phyloP scores from a whole-genome alignment of 2,329 filamentous ascomycete species.

The Neopestalotiopsis sp. region DNA sequence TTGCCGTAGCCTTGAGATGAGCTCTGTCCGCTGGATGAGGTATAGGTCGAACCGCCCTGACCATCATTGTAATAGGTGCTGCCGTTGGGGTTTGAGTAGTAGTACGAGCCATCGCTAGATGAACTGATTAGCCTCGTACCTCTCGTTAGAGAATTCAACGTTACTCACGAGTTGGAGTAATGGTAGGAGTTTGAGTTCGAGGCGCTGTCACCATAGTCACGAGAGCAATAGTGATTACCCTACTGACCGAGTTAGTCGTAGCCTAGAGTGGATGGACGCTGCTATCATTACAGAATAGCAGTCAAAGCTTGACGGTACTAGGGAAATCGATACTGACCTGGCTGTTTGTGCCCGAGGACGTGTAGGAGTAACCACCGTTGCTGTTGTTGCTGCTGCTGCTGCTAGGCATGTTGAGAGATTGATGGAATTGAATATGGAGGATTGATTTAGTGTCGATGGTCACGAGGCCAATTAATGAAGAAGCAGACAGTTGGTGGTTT shows the following conservation, averaged over 20 bases:
- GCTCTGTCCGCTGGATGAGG: constrained; percentile 51
- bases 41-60: constrained; percentile 64
- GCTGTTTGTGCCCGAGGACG: constrained; percentile 64
- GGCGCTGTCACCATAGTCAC: constrained; percentile 64
- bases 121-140: constrained; percentile 8
- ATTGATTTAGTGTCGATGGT: no score
- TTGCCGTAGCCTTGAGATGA: constrained; percentile 29
- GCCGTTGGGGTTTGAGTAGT: constrained; percentile 73
- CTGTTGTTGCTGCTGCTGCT: constrained; percentile 45
- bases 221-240: constrained; percentile 72
- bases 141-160: neutral
- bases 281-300: neutral
- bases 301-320: neutral
- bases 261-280: neutral
- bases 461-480: no score
- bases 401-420: constrained; percentile 30
- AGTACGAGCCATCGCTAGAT: constrained; percentile 68
- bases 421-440: neutral
- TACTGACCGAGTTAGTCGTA: constrained; percentile 31
- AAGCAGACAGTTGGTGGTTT: no score
- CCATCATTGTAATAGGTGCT: constrained; percentile 73
- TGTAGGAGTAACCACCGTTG: constrained; percentile 44
- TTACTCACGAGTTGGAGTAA: constrained; percentile 67
- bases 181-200: constrained; percentile 67
- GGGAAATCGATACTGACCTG: constrained; percentile 48